These are phyloP conservation scores for Zasmidium cellare DNA, from an alignment of 2,329 filamentous ascomycete species.

Conservation along the genomic window DNA sequence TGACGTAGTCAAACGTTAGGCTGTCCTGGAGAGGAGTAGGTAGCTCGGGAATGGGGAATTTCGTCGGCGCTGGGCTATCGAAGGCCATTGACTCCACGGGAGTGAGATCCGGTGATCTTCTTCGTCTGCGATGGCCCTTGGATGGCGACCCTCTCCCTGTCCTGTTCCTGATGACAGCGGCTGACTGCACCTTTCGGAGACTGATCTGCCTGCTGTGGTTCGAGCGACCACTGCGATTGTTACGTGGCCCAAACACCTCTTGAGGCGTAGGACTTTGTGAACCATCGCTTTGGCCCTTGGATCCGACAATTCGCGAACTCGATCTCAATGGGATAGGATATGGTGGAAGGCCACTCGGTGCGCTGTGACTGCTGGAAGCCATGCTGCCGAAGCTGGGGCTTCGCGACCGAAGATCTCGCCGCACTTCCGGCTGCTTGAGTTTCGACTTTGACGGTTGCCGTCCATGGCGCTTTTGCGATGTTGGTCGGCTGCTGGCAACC, in stretches of 20 bases:
- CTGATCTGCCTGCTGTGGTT: constrained; percentile 39
- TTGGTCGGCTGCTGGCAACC: constrained; percentile 31
- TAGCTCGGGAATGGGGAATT: constrained; percentile 36
- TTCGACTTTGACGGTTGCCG: constrained; percentile 21
- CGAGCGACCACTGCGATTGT: constrained; percentile 17
- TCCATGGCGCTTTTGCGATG: constrained; percentile 22
- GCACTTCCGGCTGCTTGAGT: constrained; percentile 18
- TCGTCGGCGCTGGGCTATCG: constrained; percentile 32
- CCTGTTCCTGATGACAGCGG: constrained; percentile 64
- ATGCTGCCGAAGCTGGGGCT: constrained; percentile 65
- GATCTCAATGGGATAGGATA: constrained; percentile 89
- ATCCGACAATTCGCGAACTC: constrained; percentile 74
- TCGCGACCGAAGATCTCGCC: constrained; percentile 49
- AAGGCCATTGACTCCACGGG: constrained; percentile 38
- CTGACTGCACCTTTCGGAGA: constrained; percentile 82
- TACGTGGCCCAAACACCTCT: constrained; percentile 28
- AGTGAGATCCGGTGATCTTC: constrained; percentile 35
- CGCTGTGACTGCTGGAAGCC: constrained; percentile 37
- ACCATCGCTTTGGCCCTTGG: constrained; percentile 70
- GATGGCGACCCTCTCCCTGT: constrained; percentile 56
- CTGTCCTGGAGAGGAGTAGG: constrained; percentile 29
- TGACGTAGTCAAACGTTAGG: constrained; percentile 16
- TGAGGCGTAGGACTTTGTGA: constrained; percentile 73
- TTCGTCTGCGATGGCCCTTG: constrained; percentile 37
- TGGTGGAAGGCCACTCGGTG: constrained; percentile 59